A percentile compares a stretch with the other conserved stretches of the same genome.
Evolutionary conservation across 805 yeast genomes (phyloP).

Genomic region (Scheffersomyces amazonensis): DNA sequence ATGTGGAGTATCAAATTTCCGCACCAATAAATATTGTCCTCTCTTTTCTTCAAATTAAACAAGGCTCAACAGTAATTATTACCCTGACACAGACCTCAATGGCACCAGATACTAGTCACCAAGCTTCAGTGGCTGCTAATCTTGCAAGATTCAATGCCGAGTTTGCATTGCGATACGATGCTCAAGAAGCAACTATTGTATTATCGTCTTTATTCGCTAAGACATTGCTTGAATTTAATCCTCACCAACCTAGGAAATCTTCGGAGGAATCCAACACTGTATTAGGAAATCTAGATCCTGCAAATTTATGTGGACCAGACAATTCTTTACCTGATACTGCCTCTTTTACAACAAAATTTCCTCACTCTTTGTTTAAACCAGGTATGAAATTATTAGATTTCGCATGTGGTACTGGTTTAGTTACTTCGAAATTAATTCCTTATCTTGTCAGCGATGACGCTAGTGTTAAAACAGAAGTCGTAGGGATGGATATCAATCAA

Average conservation of each 20-base stretch:
- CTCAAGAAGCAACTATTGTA: constrained; percentile 12
- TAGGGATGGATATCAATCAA: constrained; percentile 37
- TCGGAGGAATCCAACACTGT: constrained; percentile 7
- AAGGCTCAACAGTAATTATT: too few species aligned
- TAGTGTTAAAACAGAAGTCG: constrained; percentile 15
- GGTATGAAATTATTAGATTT: constrained; percentile 32
- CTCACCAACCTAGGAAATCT: constrained; percentile 9
- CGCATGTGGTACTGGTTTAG: constrained; percentile 44
- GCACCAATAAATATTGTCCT: too few species aligned
- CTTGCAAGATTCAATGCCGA: constrained; percentile 12
- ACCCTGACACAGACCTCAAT: too few species aligned
- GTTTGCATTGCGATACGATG: constrained; percentile 20
- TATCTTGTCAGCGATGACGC: constrained; percentile 15
- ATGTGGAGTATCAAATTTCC: too few species aligned
- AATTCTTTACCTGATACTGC: constrained; percentile 10
- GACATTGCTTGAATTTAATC: constrained; percentile 17
- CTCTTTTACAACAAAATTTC: constrained; percentile 4
- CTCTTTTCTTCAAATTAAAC: too few species aligned
- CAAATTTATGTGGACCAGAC: constrained; percentile 8
- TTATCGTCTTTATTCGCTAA: constrained; percentile 17
- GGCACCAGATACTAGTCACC: constrained; percentile 10
- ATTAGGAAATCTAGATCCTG: constrained; percentile 13
- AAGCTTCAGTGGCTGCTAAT: constrained; percentile 23
- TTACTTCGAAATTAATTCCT: constrained; percentile 28
- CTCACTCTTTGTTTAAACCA: constrained; percentile 15